Conservation (phyloP, 352 stramenopile genomes). For the Plasmopara muralis region DNA sequence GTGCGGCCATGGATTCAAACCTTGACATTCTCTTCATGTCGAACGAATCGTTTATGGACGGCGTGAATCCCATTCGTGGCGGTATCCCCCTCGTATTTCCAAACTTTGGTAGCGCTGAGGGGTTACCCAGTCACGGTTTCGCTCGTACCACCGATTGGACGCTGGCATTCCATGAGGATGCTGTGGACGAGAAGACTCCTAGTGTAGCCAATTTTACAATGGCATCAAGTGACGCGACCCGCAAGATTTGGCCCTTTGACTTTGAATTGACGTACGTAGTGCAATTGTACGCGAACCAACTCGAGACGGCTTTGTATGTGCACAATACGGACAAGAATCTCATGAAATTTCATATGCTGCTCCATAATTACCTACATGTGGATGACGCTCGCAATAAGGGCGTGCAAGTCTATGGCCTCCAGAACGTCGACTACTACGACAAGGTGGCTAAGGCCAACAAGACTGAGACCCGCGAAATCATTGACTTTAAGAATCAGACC, state of each 20-base stretch:
- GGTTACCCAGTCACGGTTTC: constrained; percentile 85
- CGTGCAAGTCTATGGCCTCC: constrained; percentile 71
- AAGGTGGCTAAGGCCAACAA: constrained; percentile 71
- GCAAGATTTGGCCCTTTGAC: constrained; percentile 42
- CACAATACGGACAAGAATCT: constrained; percentile 73
- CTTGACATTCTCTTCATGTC: constrained; percentile 83
- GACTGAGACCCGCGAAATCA: constrained; percentile 43
- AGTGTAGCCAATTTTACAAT: constrained; percentile 30
- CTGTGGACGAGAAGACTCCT: constrained; percentile 6
- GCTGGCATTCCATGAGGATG: constrained; percentile 11
- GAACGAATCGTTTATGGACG: constrained; percentile 67
- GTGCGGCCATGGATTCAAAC: constrained; percentile 12
- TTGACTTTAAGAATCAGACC: constrained; percentile 68
- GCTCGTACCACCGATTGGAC: constrained; percentile 52
- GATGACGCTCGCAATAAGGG: constrained; percentile 58
- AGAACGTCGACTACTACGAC: constrained; percentile 79
- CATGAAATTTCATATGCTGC: constrained; percentile 90
- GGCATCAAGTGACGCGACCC: constrained; percentile 18
- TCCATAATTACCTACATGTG: constrained; percentile 92
- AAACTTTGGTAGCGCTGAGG: constrained; percentile 66
- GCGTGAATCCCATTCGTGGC: constrained; percentile 83
- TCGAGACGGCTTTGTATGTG: constrained; percentile 71
- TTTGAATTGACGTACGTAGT: constrained; percentile 65
- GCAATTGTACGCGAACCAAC: constrained; percentile 40
- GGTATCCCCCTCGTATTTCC: constrained; percentile 90